Base-by-base conservation (phyloP, 495 filamentous ascomycete species). In the Annulohypoxylon nitens region DNA sequence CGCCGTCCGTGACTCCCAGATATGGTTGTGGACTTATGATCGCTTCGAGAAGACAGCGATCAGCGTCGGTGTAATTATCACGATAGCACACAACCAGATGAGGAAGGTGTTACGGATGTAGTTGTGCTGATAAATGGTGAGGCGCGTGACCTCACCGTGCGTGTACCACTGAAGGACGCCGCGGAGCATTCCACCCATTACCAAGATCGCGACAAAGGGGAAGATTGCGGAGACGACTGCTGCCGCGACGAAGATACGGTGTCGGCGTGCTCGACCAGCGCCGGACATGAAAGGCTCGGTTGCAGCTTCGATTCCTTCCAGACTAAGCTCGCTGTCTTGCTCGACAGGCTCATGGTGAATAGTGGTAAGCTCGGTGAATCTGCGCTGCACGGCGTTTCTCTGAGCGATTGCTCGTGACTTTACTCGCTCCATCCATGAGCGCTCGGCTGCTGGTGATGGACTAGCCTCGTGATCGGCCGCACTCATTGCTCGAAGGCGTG, bases 201-300 rank as follows among this genome's bases (percentile, higher is more conserved):
- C 75, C 5, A 80, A 65, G 10, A 78, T 51, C 0, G 76, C 77
- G 12, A 83, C 57, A 33, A 84, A 83, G 0, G 82, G 82, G 5
- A 79, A 20, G 7, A 83, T 58, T 3, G 79, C 45, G 30, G 74
- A 76, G 9, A 82, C 25, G 2, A 30, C 11, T n/a, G 75, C 73
- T 61, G 81, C 65, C n/a, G 74, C 0, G 23, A 66, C 75, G 64
- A 80, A 83, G 41, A 55, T 83, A 2, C 43, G 37, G n/a, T 58
- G 26, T 12, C 80, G 80, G 4, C 65, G 73, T 12, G 18, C 30
- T 18, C 73, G 63, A 0, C 70, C 76, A 7, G 72, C 47, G 54
- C 71, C 74, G 4, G 81, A 80, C 18, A 83, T 59, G 41, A 70
- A 71, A 4, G 66, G 61, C 12, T 81, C 78, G 26, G 43, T 25